Conservation (phyloP, 1,139 yeast genomes). For the Yamadazyma dushanensis region DNA sequence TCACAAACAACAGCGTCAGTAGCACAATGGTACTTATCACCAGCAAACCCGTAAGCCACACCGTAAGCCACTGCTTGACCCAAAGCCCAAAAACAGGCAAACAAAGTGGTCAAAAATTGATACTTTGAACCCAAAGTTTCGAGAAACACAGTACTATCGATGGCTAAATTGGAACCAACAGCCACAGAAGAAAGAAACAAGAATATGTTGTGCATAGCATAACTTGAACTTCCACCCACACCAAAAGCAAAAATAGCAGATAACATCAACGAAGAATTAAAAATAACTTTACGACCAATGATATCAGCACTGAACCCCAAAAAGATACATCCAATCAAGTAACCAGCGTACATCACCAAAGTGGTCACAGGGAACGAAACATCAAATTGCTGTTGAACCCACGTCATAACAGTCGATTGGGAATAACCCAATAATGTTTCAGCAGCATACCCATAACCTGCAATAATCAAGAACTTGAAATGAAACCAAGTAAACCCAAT, state of each 20-base stretch:
- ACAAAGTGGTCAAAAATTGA: constrained; percentile 25
- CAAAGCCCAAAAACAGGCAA: constrained; percentile 38
- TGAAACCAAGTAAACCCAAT: constrained; percentile 54
- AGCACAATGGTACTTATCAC: constrained; percentile 25
- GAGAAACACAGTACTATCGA: constrained; percentile 28
- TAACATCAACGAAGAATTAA: constrained; percentile 36
- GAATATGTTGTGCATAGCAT: constrained; percentile 27
- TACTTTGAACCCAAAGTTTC: constrained; percentile 24
- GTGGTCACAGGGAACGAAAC: constrained; percentile 19
- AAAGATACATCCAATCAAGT: constrained; percentile 50
- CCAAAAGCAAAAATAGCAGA: constrained; percentile 24
- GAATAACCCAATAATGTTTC: constrained; percentile 24
- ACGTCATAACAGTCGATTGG: constrained; percentile 42
- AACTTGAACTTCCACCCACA: constrained; percentile 29
- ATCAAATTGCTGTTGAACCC: constrained; percentile 28
- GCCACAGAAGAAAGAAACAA: constrained; percentile 23
- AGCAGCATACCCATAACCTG: constrained; percentile 24
- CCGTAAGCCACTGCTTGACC: constrained; percentile 34
- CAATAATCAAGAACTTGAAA: constrained; percentile 28
- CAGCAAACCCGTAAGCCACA: constrained; percentile 32
- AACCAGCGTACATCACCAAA: constrained; percentile 29
- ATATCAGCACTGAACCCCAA: constrained; percentile 56
- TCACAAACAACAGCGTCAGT: constrained; percentile 25
- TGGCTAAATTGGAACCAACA: constrained; percentile 30
- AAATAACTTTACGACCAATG: constrained; percentile 52